Conservation (phyloP, 495 filamentous ascomycete genomes). For the Aspergillus nanangensis region DNA sequence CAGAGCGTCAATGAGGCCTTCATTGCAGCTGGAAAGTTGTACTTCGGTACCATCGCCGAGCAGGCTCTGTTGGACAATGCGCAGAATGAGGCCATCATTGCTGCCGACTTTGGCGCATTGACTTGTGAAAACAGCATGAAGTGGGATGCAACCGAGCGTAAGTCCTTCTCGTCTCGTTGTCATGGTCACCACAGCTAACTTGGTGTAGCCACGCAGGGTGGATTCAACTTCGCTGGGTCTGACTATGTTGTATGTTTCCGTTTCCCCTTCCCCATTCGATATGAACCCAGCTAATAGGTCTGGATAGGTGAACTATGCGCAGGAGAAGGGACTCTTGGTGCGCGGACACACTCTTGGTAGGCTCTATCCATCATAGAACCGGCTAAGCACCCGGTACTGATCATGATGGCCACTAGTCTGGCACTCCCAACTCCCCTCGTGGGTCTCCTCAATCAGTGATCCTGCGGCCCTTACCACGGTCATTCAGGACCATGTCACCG, state of each 20-base stretch:
- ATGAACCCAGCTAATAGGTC: too few species aligned
- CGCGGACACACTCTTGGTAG: constrained; percentile 47
- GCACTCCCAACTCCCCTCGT: constrained; percentile 51
- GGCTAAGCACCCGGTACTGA: background rate
- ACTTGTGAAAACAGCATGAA: constrained; percentile 57
- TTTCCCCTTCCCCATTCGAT: background rate
- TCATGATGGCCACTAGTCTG: constrained; percentile 26
- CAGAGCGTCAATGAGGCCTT: constrained; percentile 11
- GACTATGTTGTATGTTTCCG: constrained; percentile 34
- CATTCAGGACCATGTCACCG: constrained; percentile 27
- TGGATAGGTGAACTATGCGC: constrained; percentile 43
- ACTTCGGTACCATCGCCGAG: constrained; percentile 24
- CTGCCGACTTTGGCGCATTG: constrained; percentile 44
- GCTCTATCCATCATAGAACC: background rate
- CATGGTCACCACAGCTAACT: constrained; percentile 8
- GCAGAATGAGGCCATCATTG: constrained; percentile 29
- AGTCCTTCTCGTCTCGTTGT: constrained; percentile 1
- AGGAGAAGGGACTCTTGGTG: constrained; percentile 39
- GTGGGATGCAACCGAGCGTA: constrained; percentile 42
- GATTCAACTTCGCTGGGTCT: constrained; percentile 37
- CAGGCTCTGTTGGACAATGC: constrained; percentile 14
- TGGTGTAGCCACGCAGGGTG: constrained; percentile 24
- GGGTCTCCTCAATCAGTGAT: constrained; percentile 44
- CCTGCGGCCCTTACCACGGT: constrained; percentile 36
- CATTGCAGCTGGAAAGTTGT: constrained; percentile 12